These are phyloP conservation scores for Colletotrichum tabaci DNA, from an alignment of 2,329 filamentous ascomycete genomes.

Conservation along the genomic window DNA sequence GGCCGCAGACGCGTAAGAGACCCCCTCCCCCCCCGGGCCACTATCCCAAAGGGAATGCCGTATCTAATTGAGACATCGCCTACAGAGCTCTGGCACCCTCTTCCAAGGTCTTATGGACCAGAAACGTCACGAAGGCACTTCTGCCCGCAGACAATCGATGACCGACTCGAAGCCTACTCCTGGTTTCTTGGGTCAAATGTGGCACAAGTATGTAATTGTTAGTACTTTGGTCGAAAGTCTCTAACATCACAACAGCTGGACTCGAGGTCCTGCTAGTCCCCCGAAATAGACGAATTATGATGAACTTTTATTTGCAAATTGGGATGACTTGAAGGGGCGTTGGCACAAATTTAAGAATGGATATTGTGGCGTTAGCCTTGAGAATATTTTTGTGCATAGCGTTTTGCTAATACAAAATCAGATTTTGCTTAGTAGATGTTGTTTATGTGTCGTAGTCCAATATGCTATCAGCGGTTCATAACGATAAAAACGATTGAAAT, in stretches of 20 bases:
- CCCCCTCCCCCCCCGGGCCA: too few species aligned
- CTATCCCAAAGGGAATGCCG: fast-evolving
- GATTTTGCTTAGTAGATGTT: too few species aligned
- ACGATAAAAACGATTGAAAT: too few species aligned
- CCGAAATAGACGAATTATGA: slow-evolving; percentile 45
- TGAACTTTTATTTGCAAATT: not conserved
- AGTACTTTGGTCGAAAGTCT: fast-evolving
- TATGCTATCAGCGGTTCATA: too few species aligned
- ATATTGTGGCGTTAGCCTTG: slow-evolving; percentile 1
- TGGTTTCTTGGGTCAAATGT: slow-evolving; percentile 69
- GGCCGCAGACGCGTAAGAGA: slow-evolving; percentile 39
- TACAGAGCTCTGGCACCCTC: slow-evolving; percentile 62
- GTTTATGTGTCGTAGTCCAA: too few species aligned
- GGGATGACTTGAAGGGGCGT: not conserved
- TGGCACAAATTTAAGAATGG: not conserved
- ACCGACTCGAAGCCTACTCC: slow-evolving; percentile 65
- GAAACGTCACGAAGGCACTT: slow-evolving; percentile 63
- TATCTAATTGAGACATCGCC: slow-evolving; percentile 18
- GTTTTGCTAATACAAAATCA: too few species aligned
- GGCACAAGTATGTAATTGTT: slow-evolving; percentile 65
- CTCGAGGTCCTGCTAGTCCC: slow-evolving; percentile 48
- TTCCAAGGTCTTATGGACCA: slow-evolving; percentile 68
- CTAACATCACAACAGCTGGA: slow-evolving; percentile 48
- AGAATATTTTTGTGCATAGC: not conserved
- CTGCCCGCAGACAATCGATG: slow-evolving; percentile 68